phyloP scores from a whole-genome alignment of 164 flowering plant genomes.

The Hamamelis virginiana region DNA sequence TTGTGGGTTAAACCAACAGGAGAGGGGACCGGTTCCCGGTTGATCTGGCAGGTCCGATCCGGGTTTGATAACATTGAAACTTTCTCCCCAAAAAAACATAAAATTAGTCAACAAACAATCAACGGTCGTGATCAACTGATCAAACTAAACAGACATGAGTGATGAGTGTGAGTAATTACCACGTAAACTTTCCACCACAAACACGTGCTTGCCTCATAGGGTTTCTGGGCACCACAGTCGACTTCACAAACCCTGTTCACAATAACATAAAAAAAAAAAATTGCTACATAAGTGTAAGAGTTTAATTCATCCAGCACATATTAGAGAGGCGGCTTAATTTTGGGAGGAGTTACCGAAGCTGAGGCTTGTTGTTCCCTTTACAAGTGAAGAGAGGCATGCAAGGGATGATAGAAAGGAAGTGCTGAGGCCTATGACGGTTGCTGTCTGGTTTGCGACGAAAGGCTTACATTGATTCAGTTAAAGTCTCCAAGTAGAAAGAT shows the following conservation, averaged over 20 bases:
- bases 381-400: slow-evolving; percentile 21
- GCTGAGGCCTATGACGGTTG: slow-evolving; percentile 57
- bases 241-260: slow-evolving; percentile 58
- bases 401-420: slow-evolving; percentile 31
- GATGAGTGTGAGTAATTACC: slow-evolving; percentile 43
- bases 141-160: neutral
- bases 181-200: slow-evolving; percentile 59
- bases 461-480: too few species aligned
- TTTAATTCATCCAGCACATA: neutral
- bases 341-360: slow-evolving; percentile 34
- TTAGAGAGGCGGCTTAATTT: neutral
- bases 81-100: too few species aligned
- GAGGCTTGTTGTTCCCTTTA: slow-evolving; percentile 27
- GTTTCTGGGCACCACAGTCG: slow-evolving; percentile 44
- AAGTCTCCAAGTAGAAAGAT: too few species aligned
- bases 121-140: neutral
- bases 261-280: too few species aligned
- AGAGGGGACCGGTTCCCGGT: too few species aligned
- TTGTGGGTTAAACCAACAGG: too few species aligned
- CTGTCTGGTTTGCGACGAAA: too few species aligned
- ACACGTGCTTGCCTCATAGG: slow-evolving; percentile 50
- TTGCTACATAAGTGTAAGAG: neutral
- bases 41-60: too few species aligned
- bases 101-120: too few species aligned
- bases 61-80: too few species aligned